Evolutionary conservation across 1,139 yeast genomes (phyloP), one percentile per base, ranked within the genome.

Genomic region (Hansenula lynferdii): DNA sequence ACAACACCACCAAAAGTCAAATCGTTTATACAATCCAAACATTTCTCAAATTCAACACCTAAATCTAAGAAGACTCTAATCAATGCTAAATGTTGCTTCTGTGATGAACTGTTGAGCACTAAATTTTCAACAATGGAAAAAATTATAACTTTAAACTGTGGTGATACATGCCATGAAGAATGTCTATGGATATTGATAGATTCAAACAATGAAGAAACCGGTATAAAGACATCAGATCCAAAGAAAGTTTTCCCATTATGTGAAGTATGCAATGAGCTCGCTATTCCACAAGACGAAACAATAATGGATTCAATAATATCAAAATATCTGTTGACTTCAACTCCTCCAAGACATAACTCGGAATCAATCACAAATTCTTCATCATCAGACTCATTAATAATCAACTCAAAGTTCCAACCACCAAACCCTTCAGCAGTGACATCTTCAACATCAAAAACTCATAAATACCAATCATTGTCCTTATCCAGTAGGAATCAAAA

Each of bases 101-200:
- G 70, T 42, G 60, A 56, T 4, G 56, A 63, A 14, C 51, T 60
- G 0, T 33, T 64, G 9, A 50, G 51, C 2, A 50, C 43, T 27
- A 57, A 34, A 44, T 31, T 31, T 10, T 31, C 33, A 5, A 22
- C 46, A 38, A 36, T 50, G 35, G 70, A 65, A 43, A 57, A 52
- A 28, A 47, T 62, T 9, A 43, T 64, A 12, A 61, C 57, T 27
- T 36, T 64, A n/a, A 41, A 41, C 7, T 64, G 70, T 46, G 56
- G 48, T 3, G 64, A 64, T 42, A 40, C 44, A 17, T 54, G 56
- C 28, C 70, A 65, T 48, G 69, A 62, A 37, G 62, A 63, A 39
- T 65, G 70, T 45, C 45, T 63, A 9, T 41, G 51, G 33, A 37
- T 61, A 16, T 51, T 59, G 20, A 44, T 63, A 34, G 58, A 57